Percentiles rank a stretch among this genome's conserved stretches.
Evolutionary conservation across 257 asterid genomes (phyloP).

Genomic region (Solanum boliviense): DNA sequence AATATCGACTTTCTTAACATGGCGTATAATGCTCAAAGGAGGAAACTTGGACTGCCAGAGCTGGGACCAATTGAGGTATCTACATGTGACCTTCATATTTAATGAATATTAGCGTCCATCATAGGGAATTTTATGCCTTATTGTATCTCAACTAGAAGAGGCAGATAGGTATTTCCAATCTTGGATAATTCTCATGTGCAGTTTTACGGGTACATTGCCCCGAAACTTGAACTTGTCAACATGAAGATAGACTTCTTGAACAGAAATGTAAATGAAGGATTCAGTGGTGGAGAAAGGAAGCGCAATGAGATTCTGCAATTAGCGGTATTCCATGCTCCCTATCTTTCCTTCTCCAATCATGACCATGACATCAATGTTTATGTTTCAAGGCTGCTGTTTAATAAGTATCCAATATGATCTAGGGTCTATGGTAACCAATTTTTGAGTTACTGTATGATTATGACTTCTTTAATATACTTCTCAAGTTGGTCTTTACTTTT

Average conservation of each 20-base stretch:
- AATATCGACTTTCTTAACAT: constrained; percentile 88
- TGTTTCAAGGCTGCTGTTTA: neutral
- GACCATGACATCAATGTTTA: neutral
- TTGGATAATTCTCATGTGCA: constrained; percentile 22
- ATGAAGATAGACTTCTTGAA: constrained; percentile 85
- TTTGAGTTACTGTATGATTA: neutral
- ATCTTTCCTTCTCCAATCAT: neutral
- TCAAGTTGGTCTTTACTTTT: neutral
- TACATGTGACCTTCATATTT: neutral
- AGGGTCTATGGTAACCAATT: neutral
- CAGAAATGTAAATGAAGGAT: constrained; percentile 97
- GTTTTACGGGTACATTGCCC: constrained; percentile 80
- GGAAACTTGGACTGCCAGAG: constrained; percentile 74
- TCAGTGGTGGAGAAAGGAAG: constrained; percentile 98
- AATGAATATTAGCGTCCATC: neutral
- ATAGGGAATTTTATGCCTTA: neutral
- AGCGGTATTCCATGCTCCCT: constrained; percentile 42
- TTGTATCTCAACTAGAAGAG: neutral
- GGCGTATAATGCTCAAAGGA: constrained; percentile 88
- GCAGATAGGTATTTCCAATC: neutral
- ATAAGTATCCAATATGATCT: neutral
- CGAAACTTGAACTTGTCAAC: constrained; percentile 80
- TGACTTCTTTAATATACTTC: neutral
- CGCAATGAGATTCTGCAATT: constrained; percentile 97
- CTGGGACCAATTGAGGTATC: constrained; percentile 94